Conservation (phyloP, 192 early-diverging fungal species). For the Podila epigama region DNA sequence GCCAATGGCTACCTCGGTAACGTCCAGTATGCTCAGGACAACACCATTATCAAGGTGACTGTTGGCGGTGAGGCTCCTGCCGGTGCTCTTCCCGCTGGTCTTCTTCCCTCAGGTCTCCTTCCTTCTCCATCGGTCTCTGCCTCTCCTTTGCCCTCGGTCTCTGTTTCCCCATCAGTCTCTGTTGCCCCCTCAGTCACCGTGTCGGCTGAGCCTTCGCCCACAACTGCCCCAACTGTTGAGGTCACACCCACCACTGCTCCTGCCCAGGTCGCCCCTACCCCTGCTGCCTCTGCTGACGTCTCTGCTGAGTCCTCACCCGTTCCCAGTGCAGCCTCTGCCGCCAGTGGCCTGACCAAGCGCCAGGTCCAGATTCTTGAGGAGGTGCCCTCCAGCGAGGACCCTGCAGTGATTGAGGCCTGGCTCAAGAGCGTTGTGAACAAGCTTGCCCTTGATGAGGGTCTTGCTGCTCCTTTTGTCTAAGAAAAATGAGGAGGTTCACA, state of each 20-base stretch:
- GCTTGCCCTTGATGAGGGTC: conserved; percentile 12
- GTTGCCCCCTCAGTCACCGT: not conserved
- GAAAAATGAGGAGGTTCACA: not conserved
- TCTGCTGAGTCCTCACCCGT: too few relatives aligned
- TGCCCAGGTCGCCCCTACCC: not conserved
- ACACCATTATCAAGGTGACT: conserved; percentile 34
- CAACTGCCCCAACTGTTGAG: not conserved
- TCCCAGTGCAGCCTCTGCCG: not conserved
- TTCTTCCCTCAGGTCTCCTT: not conserved
- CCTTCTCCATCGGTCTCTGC: not conserved
- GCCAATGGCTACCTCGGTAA: conserved; percentile 22
- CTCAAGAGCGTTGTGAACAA: conserved; percentile 33
- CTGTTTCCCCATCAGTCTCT: too few relatives aligned
- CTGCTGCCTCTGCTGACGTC: conserved; percentile 1
- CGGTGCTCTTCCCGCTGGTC: not conserved
- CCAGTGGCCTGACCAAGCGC: conserved; percentile 27
- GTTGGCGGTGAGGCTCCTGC: conserved; percentile 19
- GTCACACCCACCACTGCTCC: not conserved
- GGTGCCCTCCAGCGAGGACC: not conserved
- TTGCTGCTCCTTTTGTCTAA: conserved; percentile 16
- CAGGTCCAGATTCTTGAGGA: conserved; percentile 10
- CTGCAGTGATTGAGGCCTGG: conserved; percentile 29
- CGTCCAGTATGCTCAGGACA: conserved; percentile 25
- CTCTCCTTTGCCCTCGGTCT: not conserved
- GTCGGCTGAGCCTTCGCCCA: not conserved